A percentile compares a stretch with the other conserved stretches of the same genome.
These are phyloP conservation scores for Oehlia diaphana DNA, from an alignment of 192 early-diverging fungal genomes.

Conservation along the genomic window DNA sequence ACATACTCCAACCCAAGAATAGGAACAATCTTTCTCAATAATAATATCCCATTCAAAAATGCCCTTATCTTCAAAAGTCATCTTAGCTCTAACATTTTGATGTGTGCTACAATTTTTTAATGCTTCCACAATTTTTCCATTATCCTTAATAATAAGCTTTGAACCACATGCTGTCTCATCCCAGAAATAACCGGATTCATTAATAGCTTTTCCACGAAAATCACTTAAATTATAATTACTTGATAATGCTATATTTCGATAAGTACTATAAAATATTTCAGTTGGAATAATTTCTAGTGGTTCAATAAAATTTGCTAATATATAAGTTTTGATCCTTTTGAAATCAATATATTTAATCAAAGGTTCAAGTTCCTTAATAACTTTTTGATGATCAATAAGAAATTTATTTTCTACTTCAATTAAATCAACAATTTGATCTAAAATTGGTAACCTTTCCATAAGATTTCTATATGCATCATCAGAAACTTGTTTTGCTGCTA, in stretches of 20 bases:
- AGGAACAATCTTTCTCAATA: neutral
- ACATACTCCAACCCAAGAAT: neutral
- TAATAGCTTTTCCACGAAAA: too few relatives aligned
- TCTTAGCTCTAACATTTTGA: neutral
- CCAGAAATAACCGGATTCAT: too few relatives aligned
- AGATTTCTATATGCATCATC: neutral
- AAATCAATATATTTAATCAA: neutral
- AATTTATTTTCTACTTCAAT: neutral
- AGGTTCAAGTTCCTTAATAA: neutral
- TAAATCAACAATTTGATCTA: neutral
- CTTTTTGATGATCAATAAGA: neutral
- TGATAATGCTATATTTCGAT: neutral
- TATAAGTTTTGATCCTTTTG: neutral
- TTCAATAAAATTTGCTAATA: neutral
- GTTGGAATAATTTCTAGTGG: neutral
- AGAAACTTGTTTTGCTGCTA: neutral
- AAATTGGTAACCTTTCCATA: neutral
- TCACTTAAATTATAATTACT: too few relatives aligned
- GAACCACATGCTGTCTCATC: too few relatives aligned
- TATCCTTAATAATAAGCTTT: neutral
- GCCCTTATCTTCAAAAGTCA: neutral
- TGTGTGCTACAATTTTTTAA: neutral
- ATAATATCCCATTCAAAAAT: slow-evolving; percentile 22
- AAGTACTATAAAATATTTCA: neutral
- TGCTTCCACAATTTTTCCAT: neutral